Evolutionary conservation across 768 basidiomycete species (phyloP), one percentile per base, ranked within the genome.

Genomic region (Russula olivacea): DNA sequence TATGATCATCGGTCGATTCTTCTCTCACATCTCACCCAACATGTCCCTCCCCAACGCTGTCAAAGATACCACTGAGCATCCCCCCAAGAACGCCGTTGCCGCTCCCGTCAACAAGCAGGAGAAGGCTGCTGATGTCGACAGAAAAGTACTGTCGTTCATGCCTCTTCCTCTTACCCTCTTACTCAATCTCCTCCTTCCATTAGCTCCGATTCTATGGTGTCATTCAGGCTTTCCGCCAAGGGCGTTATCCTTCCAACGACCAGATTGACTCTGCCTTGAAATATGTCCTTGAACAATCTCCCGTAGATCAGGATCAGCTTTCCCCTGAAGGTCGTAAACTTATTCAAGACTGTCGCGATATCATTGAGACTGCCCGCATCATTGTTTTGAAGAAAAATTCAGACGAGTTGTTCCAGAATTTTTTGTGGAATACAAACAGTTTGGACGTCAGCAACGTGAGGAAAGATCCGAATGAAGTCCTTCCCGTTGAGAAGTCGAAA

Each of bases 391-490:
- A 88, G 69, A 97, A 96, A 83, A 97, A 97, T 68, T 76, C 79
- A 25, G 94, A 96, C 68, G 93, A 98, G 76, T 81, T 98, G 45
- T 80, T 97, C 73, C 96, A 98, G 74, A 87, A 90, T 69, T 95
- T 96, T 68, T 74, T 95, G 45, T 94, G 88, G 88, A 82, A 86
- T 64, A 91, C 90, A 1, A 77, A 81, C 38, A 81, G 82, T 41
- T 76, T 86, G 21, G 72, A 80, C 57, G 69, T 79, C 47, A 76
- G 72, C 59, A 72, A 76, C 63, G 70, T 72, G 41, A 81, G 79
- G 74, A 75, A 73, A 48, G 78, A 77, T 59, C 73, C 78, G 25
- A 72, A 67, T 61, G 77, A 73, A 60, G 69, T 72, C 34, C 67
- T 74, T 59, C 80, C 83, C n/a, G 77, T 83, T n/a, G 80, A 81